A percentile compares a stretch with the other conserved stretches of the same genome.
phyloP scores from a whole-genome alignment of 2,329 filamentous ascomycete genomes.

The Cylindrodendrum hubeiense region DNA sequence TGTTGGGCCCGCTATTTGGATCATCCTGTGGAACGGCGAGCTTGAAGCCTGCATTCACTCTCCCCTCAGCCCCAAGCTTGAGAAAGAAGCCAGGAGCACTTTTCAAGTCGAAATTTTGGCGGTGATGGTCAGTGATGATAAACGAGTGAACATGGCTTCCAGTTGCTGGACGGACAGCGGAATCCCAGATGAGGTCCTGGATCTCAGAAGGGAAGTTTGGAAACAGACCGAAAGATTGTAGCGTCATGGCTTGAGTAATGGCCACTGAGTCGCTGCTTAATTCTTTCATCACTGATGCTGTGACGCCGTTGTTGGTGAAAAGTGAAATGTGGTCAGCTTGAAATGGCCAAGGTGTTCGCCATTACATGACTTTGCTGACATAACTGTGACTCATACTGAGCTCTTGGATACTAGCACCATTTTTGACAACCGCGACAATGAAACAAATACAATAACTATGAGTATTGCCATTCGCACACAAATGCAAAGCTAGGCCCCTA shows the following conservation, averaged over 20 bases:
- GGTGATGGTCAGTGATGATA: slow-evolving; percentile 12
- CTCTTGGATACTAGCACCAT: too few relatives aligned
- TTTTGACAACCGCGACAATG: too few relatives aligned
- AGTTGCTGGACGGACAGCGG: slow-evolving; percentile 14
- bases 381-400: too few relatives aligned
- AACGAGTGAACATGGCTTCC: slow-evolving; percentile 30
- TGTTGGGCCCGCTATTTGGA: slow-evolving; percentile 10
- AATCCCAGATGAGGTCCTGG: slow-evolving; percentile 27
- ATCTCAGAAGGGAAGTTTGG: slow-evolving; percentile 20
- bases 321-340: too few relatives aligned
- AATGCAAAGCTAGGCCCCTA: too few relatives aligned
- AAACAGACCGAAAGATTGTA: slow-evolving; percentile 15
- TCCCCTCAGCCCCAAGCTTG: neutral
- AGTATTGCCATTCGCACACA: too few relatives aligned
- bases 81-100: neutral
- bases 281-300: too few relatives aligned
- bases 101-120: neutral
- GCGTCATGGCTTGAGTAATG: neutral
- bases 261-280: neutral
- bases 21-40: slow-evolving; percentile 22
- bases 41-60: neutral
- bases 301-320: too few relatives aligned
- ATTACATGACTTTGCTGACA: too few relatives aligned
- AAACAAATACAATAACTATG: too few relatives aligned
- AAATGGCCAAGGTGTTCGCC: too few relatives aligned